phyloP scores from a whole-genome alignment of 1,139 yeast genomes.

The Protomyces pachydermus region DNA sequence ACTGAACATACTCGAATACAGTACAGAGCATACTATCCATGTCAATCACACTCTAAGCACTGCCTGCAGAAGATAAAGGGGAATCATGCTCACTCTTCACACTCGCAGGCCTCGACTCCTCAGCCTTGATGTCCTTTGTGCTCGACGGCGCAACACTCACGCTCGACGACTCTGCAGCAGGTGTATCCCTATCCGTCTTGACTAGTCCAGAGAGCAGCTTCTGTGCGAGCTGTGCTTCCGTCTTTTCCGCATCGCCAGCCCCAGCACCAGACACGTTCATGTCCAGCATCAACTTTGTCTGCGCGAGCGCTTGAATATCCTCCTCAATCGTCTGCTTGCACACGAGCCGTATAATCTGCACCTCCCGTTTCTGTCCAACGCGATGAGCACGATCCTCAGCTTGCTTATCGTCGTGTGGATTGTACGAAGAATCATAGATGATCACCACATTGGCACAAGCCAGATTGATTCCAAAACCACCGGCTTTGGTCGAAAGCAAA shows the following conservation, averaged over 20 bases:
- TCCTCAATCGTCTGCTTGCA: conserved; percentile 78
- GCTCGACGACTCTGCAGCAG: not conserved
- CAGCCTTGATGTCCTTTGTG: not conserved
- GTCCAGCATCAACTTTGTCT: conserved; percentile 84
- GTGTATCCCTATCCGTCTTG: not conserved
- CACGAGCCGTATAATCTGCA: conserved; percentile 71
- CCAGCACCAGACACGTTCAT: conserved; percentile 53
- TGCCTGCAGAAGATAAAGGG: not conserved
- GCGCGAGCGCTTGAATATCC: conserved; percentile 77
- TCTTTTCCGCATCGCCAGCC: conserved; percentile 44
- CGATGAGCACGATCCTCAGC: conserved; percentile 99
- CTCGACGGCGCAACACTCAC: not conserved
- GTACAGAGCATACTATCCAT: too few relatives aligned
- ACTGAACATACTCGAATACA: too few relatives aligned
- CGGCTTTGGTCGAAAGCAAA: conserved; percentile 88
- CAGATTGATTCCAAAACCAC: conserved; percentile 94
- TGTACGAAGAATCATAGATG: conserved; percentile 88
- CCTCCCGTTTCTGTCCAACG: conserved; percentile 91
- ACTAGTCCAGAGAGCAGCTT: not conserved
- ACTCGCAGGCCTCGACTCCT: not conserved
- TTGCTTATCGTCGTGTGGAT: conserved; percentile 97
- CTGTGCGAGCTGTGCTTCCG: conserved; percentile 38
- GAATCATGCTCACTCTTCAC: not conserved
- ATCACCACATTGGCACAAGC: conserved; percentile 93
- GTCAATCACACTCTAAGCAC: not conserved